These are phyloP conservation scores for Agrocybe praecox DNA, from an alignment of 768 basidiomycete genomes.

Conservation along the genomic window DNA sequence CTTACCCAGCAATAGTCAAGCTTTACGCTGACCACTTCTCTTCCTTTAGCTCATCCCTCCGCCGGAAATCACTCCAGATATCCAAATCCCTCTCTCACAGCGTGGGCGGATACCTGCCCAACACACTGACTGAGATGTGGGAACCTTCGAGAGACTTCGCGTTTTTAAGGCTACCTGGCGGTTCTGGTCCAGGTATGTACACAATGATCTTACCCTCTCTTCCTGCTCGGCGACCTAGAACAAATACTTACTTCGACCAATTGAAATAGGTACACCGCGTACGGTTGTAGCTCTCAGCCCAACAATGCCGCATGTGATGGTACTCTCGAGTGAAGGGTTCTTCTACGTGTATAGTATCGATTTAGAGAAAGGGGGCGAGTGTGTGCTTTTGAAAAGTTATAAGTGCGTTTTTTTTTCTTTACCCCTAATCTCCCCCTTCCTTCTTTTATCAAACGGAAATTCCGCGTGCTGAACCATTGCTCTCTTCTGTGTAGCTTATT, in stretches of 20 bases:
- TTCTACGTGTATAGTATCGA: constrained; percentile 97
- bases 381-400: constrained; percentile 93
- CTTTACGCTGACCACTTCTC: too few species aligned
- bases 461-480: too few species aligned
- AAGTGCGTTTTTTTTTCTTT: constrained; percentile 41
- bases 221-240: neutral
- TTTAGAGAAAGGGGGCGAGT: constrained; percentile 94
- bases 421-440: neutral
- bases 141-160: constrained; percentile 96
- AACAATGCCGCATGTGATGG: constrained; percentile 96
- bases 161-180: constrained; percentile 72
- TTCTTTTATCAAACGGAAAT: neutral
- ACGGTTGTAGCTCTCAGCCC: constrained; percentile 89
- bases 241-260: neutral
- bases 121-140: constrained; percentile 93
- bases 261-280: constrained; percentile 60
- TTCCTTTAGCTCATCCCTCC: constrained; percentile 44
- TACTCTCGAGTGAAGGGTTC: constrained; percentile 92
- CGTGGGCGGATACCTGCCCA: constrained; percentile 84
- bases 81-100: constrained; percentile 78
- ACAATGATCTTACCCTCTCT: neutral
- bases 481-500: constrained; percentile 27
- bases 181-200: neutral
- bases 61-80: constrained; percentile 72
- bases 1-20: too few species aligned